Conservation (phyloP, 768 basidiomycete genomes). For the Podaxis mareebaensis region DNA sequence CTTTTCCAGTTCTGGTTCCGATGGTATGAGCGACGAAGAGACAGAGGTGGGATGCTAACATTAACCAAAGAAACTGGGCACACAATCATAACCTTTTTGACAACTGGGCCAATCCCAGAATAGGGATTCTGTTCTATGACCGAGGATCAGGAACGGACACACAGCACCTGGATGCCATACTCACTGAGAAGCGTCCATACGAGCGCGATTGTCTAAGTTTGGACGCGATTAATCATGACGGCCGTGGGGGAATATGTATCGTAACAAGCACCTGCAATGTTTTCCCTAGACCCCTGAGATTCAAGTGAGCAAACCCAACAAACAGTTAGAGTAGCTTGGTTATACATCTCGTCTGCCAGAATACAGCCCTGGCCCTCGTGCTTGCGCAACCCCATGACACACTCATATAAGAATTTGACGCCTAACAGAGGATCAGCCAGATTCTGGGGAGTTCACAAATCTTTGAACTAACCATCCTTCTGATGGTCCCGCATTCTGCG, state of each 20-base stretch:
- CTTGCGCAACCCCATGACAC: conserved; percentile 90
- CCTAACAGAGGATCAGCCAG: conserved; percentile 38
- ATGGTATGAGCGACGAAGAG: conserved; percentile 11
- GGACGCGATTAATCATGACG: background rate
- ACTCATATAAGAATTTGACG: conserved; percentile 90
- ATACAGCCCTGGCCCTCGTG: conserved; percentile 95
- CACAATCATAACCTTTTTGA: conserved; percentile 87
- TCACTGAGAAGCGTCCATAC: conserved; percentile 90
- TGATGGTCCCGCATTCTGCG: conserved; percentile 86
- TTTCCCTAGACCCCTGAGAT: conserved; percentile 89
- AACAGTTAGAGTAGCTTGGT: conserved; percentile 13
- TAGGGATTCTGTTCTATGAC: conserved; percentile 82
- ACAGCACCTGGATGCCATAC: conserved; percentile 24
- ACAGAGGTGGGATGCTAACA: conserved; percentile 40
- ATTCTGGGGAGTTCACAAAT: background rate
- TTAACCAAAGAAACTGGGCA: conserved; percentile 91
- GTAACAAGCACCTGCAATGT: conserved; percentile 63
- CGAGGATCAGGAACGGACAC: background rate
- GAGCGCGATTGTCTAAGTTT: conserved; percentile 77
- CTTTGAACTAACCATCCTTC: conserved; percentile 60
- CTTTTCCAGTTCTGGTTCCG: conserved; percentile 83
- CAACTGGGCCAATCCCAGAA: conserved; percentile 48
- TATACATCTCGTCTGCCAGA: conserved; percentile 92
- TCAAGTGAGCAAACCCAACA: conserved; percentile 14
- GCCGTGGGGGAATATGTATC: background rate